Conservation (phyloP, 2,329 filamentous ascomycete species). For the Dryadomyces quercivorus region DNA sequence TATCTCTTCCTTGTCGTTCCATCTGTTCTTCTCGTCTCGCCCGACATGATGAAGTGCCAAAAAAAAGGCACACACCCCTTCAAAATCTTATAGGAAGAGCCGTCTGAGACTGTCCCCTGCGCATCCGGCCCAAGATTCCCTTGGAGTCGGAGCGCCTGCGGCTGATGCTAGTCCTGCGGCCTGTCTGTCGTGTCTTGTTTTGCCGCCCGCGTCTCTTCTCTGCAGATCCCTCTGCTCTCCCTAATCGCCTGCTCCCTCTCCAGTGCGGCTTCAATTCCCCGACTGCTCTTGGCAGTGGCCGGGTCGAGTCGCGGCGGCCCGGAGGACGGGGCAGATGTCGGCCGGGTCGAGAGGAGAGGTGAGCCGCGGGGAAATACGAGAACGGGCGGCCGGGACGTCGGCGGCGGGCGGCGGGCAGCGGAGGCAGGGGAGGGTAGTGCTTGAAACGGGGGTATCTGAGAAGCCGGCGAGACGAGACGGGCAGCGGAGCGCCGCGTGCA, state of each 20-base stretch:
- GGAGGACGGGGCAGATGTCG: background rate
- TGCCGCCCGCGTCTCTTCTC: slow-evolving; percentile 6
- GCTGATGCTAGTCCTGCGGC: background rate
- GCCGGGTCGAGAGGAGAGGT: slow-evolving; percentile 14
- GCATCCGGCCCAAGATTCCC: background rate
- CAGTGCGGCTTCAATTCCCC: background rate
- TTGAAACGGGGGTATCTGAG: slow-evolving; percentile 22
- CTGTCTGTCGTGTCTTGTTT: background rate
- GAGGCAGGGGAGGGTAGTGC: slow-evolving; percentile 23
- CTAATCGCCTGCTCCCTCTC: background rate
- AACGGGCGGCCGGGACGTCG: background rate
- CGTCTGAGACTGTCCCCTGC: slow-evolving; percentile 24
- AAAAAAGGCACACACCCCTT: slow-evolving; percentile 17
- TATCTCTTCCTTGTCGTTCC: background rate
- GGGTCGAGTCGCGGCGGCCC: slow-evolving; percentile 16
- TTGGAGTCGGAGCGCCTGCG: background rate
- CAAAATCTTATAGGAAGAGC: slow-evolving; percentile 25
- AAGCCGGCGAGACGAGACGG: too few relatives aligned
- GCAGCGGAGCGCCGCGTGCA: too few relatives aligned
- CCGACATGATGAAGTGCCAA: slow-evolving; percentile 24
- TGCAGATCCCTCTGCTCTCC: slow-evolving; percentile 4
- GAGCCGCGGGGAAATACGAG: slow-evolving; percentile 7
- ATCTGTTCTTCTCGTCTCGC: background rate
- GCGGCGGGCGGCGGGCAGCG: slow-evolving; percentile 6
- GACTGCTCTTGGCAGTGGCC: slow-evolving; percentile 8